Percentiles rank a stretch among this genome's conserved stretches.
Evolutionary conservation across 2,329 filamentous ascomycete species (phyloP).

Genomic region (Penicillium thymicola): DNA sequence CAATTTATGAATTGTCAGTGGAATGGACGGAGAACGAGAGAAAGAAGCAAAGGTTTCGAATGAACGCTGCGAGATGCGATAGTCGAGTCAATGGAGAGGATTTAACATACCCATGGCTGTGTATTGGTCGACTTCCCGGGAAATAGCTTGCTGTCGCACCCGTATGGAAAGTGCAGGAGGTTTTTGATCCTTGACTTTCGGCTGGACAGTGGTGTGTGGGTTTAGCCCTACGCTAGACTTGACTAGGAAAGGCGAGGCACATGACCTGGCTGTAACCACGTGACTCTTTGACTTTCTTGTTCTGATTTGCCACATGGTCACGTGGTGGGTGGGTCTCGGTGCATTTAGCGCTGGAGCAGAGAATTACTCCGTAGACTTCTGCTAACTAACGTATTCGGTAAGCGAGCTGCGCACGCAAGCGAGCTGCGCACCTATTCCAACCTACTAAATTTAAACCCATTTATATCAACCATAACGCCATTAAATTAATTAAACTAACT

Average conservation of each 20-base stretch:
- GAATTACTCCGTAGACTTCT: background rate
- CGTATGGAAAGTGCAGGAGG: slow-evolving; percentile 36
- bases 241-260: slow-evolving; percentile 17
- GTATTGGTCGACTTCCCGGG: slow-evolving; percentile 39
- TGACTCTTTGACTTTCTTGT: background rate
- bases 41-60: background rate
- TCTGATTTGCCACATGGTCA: background rate
- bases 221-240: slow-evolving; percentile 44
- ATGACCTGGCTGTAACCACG: slow-evolving; percentile 1
- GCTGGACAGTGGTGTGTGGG: slow-evolving; percentile 43
- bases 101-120: slow-evolving; percentile 45
- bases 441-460: too few relatives aligned
- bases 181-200: slow-evolving; percentile 42
- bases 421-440: too few relatives aligned
- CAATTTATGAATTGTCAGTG: slow-evolving; percentile 17
- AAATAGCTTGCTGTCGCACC: slow-evolving; percentile 43
- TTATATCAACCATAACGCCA: too few relatives aligned
- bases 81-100: background rate
- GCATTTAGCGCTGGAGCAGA: background rate
- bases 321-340: background rate
- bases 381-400: too few relatives aligned
- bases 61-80: slow-evolving; percentile 1
- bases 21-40: background rate
- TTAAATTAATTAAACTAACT: too few relatives aligned
- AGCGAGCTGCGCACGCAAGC: too few relatives aligned